These are phyloP conservation scores for Phytophthora fragariae DNA, from an alignment of 352 stramenopile species.

Conservation along the genomic window DNA sequence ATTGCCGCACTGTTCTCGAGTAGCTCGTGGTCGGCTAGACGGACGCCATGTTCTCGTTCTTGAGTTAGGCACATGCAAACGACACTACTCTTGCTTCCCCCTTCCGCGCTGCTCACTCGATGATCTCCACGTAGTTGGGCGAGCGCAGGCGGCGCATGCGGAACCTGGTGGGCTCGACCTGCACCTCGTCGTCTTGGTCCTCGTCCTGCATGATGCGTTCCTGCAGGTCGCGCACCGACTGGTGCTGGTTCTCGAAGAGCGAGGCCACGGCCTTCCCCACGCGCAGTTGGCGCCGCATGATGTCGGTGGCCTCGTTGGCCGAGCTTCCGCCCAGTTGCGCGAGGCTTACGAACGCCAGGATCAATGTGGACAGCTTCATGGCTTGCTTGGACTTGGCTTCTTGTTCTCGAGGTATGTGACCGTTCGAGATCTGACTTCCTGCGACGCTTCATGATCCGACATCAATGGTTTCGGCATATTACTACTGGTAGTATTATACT, in stretches of 20 bases:
- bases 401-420: background rate
- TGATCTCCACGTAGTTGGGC: constrained; percentile 38
- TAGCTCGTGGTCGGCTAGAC: background rate
- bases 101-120: constrained; percentile 20
- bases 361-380: constrained; percentile 32
- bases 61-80: constrained; percentile 27
- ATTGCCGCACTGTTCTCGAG: background rate
- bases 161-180: constrained; percentile 35
- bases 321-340: constrained; percentile 23
- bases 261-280: constrained; percentile 39
- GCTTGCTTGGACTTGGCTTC: background rate
- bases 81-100: constrained; percentile 25
- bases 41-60: constrained; percentile 11
- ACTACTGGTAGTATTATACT: background rate
- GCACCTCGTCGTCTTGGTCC: constrained; percentile 35
- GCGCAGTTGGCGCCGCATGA: constrained; percentile 39
- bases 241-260: constrained; percentile 43
- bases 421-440: constrained; percentile 26
- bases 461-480: constrained; percentile 6
- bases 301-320: constrained; percentile 31
- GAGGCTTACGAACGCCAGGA: constrained; percentile 27
- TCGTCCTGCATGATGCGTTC: constrained; percentile 40
- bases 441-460: constrained; percentile 27
- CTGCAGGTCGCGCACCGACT: constrained; percentile 34
- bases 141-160: constrained; percentile 34